Evolutionary conservation across 441 rosid species (phyloP), one percentile per base, ranked within the genome.

Genomic region (Theobroma grandiflorum): DNA sequence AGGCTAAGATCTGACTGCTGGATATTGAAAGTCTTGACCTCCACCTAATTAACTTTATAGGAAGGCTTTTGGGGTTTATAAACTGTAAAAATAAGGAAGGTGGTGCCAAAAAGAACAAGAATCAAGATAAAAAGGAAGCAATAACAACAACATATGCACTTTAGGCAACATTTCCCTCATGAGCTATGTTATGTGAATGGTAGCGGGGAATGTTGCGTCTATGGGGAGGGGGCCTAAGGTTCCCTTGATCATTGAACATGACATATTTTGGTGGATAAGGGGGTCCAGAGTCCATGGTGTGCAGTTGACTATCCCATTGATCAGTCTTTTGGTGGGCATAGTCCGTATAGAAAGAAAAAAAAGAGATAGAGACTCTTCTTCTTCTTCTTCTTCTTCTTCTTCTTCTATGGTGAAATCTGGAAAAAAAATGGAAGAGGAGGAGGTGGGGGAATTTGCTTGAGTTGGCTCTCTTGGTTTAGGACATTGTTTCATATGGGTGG

Each of bases 141-240:
- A 33, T 74, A 84, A 65, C 85, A 88, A 78, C 88, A 88, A 35
- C 90, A 86, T 0, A 91, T n/a, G 62, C 90, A 91, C 22, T 79
- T 82, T 2, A 84, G 63, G 78, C 89, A 88, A 33, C 83, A 79
- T 18, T 18, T 58, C 43, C 85, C 77, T 0, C 68, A 31, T 0
- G 89, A 84, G 11, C 52, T 31, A 6, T 45, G 68, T 59, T 40
- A 43, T 2, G 37, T 0, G 82, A 55, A 15, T 85, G 83, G 84
- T 89, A 89, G 1, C 84, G 83, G 2, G 89, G 91, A 72, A 86
- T 7, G 40, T 86, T 83, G 12, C 89, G 84, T 50, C 87, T 79
- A 14, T 85, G 81, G 2, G 89, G 90, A 38, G 89, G 89, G 6
- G 91, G 89, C n/a, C 73, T 81, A 3, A 79, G 66, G 80, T 43